Base-by-base conservation (phyloP, 805 yeast genomes). In the Trichomonascus vanleenenianus region DNA sequence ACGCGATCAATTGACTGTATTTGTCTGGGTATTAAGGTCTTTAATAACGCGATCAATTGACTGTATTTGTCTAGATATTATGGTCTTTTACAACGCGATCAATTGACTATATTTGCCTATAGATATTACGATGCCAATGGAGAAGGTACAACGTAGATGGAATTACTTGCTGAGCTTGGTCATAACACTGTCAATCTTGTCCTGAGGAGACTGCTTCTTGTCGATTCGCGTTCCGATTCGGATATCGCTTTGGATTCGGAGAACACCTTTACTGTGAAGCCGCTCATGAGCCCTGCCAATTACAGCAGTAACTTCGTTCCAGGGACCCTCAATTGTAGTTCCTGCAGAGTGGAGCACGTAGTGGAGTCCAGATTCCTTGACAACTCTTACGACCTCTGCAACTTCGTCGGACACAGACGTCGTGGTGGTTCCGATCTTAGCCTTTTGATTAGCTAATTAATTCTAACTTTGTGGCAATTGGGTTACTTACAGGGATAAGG, bases 271-370 rank as follows among this genome's bases (percentile, higher is more conserved):
- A 3, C 71, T 71, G 57, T 87, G 96, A 44, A 85, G 74, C 39
- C 69, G 68, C 57, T 81, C 80, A 58, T 87, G 96, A 55, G 86
- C 66, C 53, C 76, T 74, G 6, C 96, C 96, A 55, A 87, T 82
- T 44, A 85, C 65, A 30, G 72, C 76, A 78, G 80, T 82, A 1
- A 88, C 96, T 45, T 83, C 88, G 56, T 79, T 78, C 96, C 96
- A 88, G n/a, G 87, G 88, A 1, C 96, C 96, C 56, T 84, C 83
- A 54, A 83, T 79, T 1, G 96, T 86, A 5, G 96, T 87, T 2
- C 96, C 96, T 2, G 96, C 96, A 54, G 94, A 83, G 64, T 87
- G 96, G 49, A 87, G 67, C 1, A 85, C 78, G 50, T 82, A 78
- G 42, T 79, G 71, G 45, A 87, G 66, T 2, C 76, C 81, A 27